Conservation (phyloP, 2,329 filamentous ascomycete species). For the Apiospora rasikravindrae region DNA sequence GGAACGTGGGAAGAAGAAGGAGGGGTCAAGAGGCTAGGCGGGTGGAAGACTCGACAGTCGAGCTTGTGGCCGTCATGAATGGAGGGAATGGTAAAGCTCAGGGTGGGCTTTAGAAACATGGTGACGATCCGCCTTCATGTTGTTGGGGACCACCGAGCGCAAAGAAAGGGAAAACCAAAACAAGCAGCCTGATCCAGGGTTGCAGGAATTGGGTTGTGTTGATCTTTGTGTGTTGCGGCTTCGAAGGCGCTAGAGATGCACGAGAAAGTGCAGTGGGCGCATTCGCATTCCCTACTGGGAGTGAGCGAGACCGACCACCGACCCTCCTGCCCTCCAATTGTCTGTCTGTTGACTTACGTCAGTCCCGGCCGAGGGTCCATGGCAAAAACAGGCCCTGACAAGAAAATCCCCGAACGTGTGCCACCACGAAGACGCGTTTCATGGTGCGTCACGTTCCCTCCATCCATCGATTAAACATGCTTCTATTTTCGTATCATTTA, state of each 20-base stretch:
- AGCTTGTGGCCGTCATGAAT: slow-evolving; percentile 78
- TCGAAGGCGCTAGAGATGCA: background rate
- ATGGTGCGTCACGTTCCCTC: background rate
- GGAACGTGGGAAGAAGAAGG: slow-evolving; percentile 27
- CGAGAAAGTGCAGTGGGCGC: background rate
- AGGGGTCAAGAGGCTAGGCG: slow-evolving; percentile 48
- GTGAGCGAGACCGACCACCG: no score
- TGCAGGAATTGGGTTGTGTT: background rate
- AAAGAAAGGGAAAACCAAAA: background rate
- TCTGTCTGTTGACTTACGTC: slow-evolving; percentile 5
- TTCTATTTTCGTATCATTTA: background rate
- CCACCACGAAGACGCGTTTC: background rate
- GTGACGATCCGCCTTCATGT: slow-evolving; percentile 12
- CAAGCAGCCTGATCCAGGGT: background rate
- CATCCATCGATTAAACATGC: background rate
- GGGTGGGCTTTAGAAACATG: slow-evolving; percentile 62
- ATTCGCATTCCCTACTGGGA: background rate
- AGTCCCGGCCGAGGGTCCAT: background rate
- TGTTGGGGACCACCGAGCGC: background rate
- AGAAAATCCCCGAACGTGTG: background rate
- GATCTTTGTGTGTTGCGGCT: background rate
- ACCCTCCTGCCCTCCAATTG: no score
- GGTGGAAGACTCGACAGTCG: slow-evolving; percentile 84
- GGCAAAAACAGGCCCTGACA: background rate
- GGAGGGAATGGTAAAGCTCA: slow-evolving; percentile 82